Conservation (phyloP, 176 grass and related monocot genomes). For the Urochloa ruziziensis region DNA sequence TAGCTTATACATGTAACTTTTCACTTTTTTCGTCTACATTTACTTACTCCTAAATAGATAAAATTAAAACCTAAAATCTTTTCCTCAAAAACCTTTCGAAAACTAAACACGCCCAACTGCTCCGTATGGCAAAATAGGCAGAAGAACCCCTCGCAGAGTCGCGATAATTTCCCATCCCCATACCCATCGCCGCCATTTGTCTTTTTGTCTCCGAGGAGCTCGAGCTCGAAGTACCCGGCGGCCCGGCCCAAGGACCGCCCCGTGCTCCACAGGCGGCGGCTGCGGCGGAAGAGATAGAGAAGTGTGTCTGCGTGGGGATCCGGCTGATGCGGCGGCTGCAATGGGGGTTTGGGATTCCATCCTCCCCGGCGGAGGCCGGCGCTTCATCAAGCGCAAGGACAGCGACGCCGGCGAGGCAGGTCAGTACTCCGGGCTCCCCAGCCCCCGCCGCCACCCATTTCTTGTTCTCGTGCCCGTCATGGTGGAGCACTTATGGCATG, state of each 20-base stretch:
- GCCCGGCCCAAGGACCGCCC: not conserved
- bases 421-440: constrained; percentile 17
- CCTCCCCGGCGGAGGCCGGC: constrained; percentile 49
- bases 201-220: too few species aligned
- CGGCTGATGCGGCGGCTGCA: constrained; percentile 49
- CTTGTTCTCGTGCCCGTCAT: constrained; percentile 12
- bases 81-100: too few species aligned
- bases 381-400: constrained; percentile 86
- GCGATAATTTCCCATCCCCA: not conserved
- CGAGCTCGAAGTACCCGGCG: not conserved
- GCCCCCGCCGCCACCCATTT: not conserved
- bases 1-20: too few species aligned
- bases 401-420: constrained; percentile 74
- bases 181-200: not conserved
- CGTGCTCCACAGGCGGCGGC: not conserved
- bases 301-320: not conserved
- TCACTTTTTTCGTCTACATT: too few species aligned
- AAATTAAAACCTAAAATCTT: too few species aligned
- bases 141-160: not conserved
- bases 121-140: not conserved
- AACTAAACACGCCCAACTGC: too few species aligned
- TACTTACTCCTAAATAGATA: too few species aligned
- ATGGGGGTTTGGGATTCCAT: constrained; percentile 86
- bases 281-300: constrained; percentile 8
- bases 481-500: too few species aligned